Evolutionary conservation across 805 yeast species (phyloP), one percentile per base, ranked within the genome.

Genomic region (Candida mattraensis): DNA sequence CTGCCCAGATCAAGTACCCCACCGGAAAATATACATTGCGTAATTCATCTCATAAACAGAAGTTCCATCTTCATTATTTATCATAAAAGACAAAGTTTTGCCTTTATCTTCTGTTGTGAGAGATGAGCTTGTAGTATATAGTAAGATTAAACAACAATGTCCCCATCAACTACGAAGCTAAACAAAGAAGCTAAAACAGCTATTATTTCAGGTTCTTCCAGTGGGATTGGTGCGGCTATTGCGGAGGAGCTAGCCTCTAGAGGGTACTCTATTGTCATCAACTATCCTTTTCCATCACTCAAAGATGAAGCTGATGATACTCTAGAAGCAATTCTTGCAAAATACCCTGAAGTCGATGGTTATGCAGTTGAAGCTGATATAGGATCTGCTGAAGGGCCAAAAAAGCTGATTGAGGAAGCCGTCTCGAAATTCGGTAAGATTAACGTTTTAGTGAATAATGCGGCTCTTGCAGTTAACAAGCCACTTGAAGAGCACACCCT

Each of bases 131-230:
- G n/a, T n/a, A n/a, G n/a, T n/a, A n/a, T n/a, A n/a, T n/a, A n/a
- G n/a, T n/a, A n/a, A n/a, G n/a, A n/a, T n/a, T n/a, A n/a, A n/a
- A n/a, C n/a, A n/a, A n/a, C n/a, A 20, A 20, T 20, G 23, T 8
- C 23, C 11, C 11, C 23, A 20, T 7, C 23, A 20, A 20, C 7
- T 20, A 11, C 7, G 7, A 20, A 7, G 7, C 23, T 20, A 20
- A 7, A 20, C 23, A 20, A 20, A 11, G 11, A 20, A 7, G 23
- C 11, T 11, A 24, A 30, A 23, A 30, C 42, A 7, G 83, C 78
- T 7, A 61, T 78, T 30, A 70, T 76, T 19, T 72, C 78, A 1
- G 81, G 82, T 13, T 78, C 78, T 5, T 71, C 78, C 0, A 64
- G 73, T 0, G 81, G 82, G n/a, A 76, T 76, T 32, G 82, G 82